Evolutionary conservation across 257 asterid species (phyloP), one percentile per base, ranked within the genome.

Genomic region (Fraxinus quadrangulata): DNA sequence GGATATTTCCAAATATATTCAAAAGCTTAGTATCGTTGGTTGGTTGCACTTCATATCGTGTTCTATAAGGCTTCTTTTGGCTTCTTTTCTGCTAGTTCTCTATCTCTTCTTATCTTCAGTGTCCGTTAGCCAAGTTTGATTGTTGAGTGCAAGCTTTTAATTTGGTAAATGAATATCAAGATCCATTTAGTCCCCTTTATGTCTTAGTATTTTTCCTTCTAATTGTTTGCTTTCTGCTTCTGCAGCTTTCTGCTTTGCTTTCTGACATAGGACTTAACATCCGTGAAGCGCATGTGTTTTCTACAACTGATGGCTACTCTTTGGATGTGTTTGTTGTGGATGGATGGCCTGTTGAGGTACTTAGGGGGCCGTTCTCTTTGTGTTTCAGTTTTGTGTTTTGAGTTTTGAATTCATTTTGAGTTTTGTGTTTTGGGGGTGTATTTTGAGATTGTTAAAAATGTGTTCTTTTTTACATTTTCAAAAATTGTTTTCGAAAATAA

Each of bases 201-300:
- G 28, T 59, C 30, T 59, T 8, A 7, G 49, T 36, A 71, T 65
- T 23, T 70, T 49, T 68, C 49, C 21, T 78, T 80, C 74, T 71
- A 45, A 65, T 74, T 51, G 36, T 37, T 21, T 7, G 23, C 59
- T 45, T 49, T 72, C 75, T 71, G 80, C 67, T 70, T 73, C 78
- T 83, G 87, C 92, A 94, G 99, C 96, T 94, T 78, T 94, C 99
- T 78, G 96, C 96, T 73, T 84, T 94, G 92, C 97, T 94, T 73
- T 94, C 99, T 75, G 97, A 92, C 80, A 87, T 90, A 31, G 99
- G 97, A 80, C 96, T 92, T 63, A 92, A 94, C 81, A 94, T 94
- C 81, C 99, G 97, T 72, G 99, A 92, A 88, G 99, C 99, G 85
- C 99, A 94, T 91, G 95, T 94, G 66, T 94, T 92, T 82, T 92